These are phyloP conservation scores for Dryas drummondii DNA, from an alignment of 306 rosid species.

Conservation along the genomic window DNA sequence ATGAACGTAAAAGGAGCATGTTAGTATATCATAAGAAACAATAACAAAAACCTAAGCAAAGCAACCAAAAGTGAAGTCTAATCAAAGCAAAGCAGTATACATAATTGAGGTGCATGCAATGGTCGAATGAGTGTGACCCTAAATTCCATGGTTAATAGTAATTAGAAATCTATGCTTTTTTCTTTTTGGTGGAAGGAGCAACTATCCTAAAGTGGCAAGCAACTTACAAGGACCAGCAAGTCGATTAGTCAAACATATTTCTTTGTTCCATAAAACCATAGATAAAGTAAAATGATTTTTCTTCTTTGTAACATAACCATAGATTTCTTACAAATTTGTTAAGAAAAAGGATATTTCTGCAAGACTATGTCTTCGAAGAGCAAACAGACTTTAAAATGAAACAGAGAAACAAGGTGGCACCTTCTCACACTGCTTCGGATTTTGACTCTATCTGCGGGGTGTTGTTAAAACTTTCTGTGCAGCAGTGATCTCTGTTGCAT, in stretches of 20 bases:
- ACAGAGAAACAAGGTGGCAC: neutral
- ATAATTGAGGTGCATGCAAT: too few species aligned
- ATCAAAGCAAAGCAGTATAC: neutral
- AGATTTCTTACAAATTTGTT: neutral
- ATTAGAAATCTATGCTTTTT: neutral
- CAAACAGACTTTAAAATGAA: neutral
- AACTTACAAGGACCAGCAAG: too few species aligned
- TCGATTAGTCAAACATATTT: too few species aligned
- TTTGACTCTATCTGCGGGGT: slow-evolving; percentile 21
- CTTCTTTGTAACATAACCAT: neutral
- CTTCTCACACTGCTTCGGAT: slow-evolving; percentile 26
- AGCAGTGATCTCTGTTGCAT: slow-evolving; percentile 43
- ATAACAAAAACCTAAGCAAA: neutral
- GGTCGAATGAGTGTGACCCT: too few species aligned
- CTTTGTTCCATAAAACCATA: too few species aligned
- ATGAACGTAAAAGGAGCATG: neutral
- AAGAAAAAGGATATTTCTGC: neutral
- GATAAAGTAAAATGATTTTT: too few species aligned
- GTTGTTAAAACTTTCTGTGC: slow-evolving; percentile 12
- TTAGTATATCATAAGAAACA: neutral
- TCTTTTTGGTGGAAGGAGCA: neutral
- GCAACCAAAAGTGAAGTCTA: neutral
- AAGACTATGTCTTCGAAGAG: neutral
- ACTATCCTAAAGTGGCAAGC: too few species aligned
- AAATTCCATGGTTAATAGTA: too few species aligned